These are phyloP conservation scores for Neonectria punicea DNA, from an alignment of 2,329 filamentous ascomycete species.

Conservation along the genomic window DNA sequence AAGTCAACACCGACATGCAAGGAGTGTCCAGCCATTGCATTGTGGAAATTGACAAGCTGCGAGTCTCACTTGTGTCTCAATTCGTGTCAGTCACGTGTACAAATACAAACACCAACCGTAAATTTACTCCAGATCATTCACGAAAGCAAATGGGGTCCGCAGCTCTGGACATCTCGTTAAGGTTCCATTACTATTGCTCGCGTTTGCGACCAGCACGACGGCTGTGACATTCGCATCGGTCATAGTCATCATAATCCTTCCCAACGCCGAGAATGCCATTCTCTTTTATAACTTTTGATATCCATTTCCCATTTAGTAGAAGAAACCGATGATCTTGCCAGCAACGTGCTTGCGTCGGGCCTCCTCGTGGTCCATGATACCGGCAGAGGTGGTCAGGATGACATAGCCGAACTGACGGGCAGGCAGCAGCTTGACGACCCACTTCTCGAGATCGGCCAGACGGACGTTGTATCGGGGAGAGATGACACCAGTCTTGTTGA, in stretches of 20 bases:
- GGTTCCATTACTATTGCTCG: slow-evolving; percentile 50
- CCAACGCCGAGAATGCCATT: slow-evolving; percentile 52
- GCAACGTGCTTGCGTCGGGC: slow-evolving; percentile 98
- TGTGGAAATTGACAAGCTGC: background rate
- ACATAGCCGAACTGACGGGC: slow-evolving; percentile 99
- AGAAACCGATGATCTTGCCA: slow-evolving; percentile 99
- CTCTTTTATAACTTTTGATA: slow-evolving; percentile 40
- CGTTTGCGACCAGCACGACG: slow-evolving; percentile 47
- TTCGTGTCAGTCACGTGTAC: background rate
- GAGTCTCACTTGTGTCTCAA: background rate
- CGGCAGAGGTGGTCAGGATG: slow-evolving; percentile 97
- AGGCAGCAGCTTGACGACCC: slow-evolving; percentile 98
- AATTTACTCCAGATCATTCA: slow-evolving; percentile 3
- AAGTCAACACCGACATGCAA: background rate
- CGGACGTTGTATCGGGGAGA: slow-evolving; percentile 99
- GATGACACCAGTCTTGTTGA: slow-evolving; percentile 99
- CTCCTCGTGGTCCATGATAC: slow-evolving; percentile 99
- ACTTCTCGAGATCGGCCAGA: slow-evolving; percentile 98
- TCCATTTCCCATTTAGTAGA: slow-evolving; percentile 76
- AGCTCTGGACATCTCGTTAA: slow-evolving; percentile 44
- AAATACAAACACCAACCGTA: background rate
- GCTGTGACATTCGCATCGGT: slow-evolving; percentile 48
- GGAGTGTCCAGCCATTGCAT: background rate
- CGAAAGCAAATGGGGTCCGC: slow-evolving; percentile 6
- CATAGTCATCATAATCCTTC: slow-evolving; percentile 49